phyloP scores from a whole-genome alignment of 2,329 filamentous ascomycete genomes.

The Claviceps capensis region DNA sequence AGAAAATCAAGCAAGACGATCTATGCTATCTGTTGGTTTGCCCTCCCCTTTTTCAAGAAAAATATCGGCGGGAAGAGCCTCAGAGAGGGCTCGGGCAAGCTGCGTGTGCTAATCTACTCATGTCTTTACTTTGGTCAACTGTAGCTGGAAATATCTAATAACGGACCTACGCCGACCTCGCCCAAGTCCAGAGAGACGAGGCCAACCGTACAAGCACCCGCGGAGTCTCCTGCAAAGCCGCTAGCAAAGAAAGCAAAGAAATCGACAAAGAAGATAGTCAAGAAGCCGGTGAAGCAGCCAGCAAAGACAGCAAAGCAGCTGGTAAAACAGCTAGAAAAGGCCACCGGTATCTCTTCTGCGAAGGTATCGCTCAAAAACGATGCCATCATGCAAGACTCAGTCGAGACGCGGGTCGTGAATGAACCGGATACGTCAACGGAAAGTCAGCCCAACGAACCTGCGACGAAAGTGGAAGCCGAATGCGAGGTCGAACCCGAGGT shows the following conservation, averaged over 20 bases:
- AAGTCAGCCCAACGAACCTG: background rate
- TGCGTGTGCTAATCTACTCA: background rate
- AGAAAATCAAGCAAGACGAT: background rate
- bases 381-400: background rate
- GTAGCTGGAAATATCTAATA: background rate
- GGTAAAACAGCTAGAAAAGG: background rate
- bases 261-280: background rate
- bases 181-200: background rate
- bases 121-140: background rate
- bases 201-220: background rate
- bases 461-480: background rate
- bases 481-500: background rate
- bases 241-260: background rate
- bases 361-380: background rate
- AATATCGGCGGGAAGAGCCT: too few species aligned
- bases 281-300: background rate
- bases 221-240: background rate
- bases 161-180: background rate
- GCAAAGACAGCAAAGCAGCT: background rate
- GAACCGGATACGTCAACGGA: background rate
- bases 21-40: slow-evolving; percentile 1
- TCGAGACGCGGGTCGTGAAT: background rate
- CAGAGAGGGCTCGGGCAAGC: background rate
- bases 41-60: background rate
- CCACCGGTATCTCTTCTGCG: background rate